Evolutionary conservation across 345 rosid species (phyloP).

Genomic region (Eutrema yunnanense): DNA sequence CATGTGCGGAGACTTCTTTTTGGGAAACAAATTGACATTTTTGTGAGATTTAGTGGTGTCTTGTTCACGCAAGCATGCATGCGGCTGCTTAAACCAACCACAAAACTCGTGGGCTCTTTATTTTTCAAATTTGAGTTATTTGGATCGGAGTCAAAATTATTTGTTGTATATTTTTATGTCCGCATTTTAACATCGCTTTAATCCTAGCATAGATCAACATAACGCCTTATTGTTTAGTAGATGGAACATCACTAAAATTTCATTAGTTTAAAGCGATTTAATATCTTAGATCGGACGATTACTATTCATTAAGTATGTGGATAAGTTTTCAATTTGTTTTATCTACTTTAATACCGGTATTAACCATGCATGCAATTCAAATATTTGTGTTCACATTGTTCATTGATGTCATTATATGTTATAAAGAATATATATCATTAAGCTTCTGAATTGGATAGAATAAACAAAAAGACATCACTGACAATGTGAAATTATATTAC

Average conservation of each 20-base stretch:
- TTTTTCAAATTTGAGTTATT: not conserved
- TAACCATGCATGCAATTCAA: not conserved
- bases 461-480: too few species aligned
- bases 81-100: constrained; percentile 12
- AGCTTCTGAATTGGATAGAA: too few species aligned
- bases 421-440: too few species aligned
- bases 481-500: too few species aligned
- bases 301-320: not conserved
- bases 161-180: not conserved
- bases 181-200: not conserved
- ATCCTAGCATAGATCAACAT: not conserved
- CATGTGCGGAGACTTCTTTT: constrained; percentile 4
- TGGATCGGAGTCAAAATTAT: not conserved
- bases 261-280: not conserved
- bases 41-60: constrained; percentile 12
- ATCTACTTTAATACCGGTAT: not conserved
- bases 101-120: not conserved
- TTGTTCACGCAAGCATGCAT: constrained; percentile 19
- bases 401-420: not conserved
- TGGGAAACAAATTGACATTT: not conserved
- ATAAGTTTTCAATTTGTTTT: not conserved
- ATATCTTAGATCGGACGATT: not conserved
- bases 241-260: not conserved
- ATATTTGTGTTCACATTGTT: not conserved
- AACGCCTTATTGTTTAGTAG: not conserved